Evolutionary conservation across 2,329 filamentous ascomycete species (phyloP).

Genomic region (Hypoxylon sp.): DNA sequence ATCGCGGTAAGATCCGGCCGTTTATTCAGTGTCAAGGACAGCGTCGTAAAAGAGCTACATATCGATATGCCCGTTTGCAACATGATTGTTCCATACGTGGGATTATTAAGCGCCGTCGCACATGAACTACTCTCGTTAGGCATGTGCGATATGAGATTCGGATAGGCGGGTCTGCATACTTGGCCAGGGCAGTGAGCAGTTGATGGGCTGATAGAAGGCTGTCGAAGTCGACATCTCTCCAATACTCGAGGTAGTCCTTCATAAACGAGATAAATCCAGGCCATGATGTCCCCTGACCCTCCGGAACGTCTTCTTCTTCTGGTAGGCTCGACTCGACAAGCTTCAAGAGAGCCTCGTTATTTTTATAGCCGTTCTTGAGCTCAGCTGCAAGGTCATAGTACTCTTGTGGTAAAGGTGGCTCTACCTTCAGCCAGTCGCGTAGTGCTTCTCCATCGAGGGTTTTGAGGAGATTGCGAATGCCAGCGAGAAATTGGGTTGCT

Average conservation of each 20-base stretch:
- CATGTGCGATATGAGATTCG: not conserved
- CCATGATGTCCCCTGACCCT: conserved; percentile 77
- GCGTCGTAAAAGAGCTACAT: conserved; percentile 81
- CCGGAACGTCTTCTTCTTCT: conserved; percentile 71
- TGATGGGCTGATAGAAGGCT: conserved; percentile 82
- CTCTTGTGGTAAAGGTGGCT: conserved; percentile 74
- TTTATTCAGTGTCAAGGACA: conserved; percentile 87
- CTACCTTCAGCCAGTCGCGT: conserved; percentile 78
- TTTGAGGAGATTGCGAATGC: conserved; percentile 72
- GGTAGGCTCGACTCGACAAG: conserved; percentile 74
- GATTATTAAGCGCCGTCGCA: conserved; percentile 83
- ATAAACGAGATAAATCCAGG: conserved; percentile 82
- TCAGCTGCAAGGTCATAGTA: conserved; percentile 78
- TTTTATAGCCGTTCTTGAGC: conserved; percentile 70
- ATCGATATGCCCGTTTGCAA: conserved; percentile 86
- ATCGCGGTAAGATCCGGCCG: conserved; percentile 80
- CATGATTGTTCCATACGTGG: conserved; percentile 82
- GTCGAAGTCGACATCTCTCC: conserved; percentile 82
- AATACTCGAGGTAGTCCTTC: conserved; percentile 82
- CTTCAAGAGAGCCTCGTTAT: conserved; percentile 67
- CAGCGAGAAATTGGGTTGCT: conserved; percentile 75
- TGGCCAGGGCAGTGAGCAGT: conserved; percentile 77
- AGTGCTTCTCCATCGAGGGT: conserved; percentile 74
- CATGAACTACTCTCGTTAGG: conserved; percentile 71
- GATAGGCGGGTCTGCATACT: conserved; percentile 64